Conservation (phyloP, 108 stramenopile genomes). For the Ochromonas danica region DNA sequence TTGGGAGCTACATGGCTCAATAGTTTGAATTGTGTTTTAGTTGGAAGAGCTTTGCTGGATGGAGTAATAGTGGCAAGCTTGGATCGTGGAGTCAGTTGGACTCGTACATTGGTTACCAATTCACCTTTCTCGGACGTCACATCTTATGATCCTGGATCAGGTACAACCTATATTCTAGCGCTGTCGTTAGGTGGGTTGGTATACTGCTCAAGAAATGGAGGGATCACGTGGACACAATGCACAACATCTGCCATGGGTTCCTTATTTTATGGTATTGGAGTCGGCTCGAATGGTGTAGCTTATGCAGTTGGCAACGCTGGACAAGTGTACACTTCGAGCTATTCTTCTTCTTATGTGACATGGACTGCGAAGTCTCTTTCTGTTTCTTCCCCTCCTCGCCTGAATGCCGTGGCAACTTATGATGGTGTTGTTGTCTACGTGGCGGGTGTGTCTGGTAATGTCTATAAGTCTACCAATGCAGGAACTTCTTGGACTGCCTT, state of each 20-base stretch:
- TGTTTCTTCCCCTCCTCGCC: background rate
- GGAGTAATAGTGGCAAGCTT: background rate
- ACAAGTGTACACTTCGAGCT: background rate
- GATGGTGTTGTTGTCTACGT: background rate
- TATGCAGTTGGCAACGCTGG: background rate
- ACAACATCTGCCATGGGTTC: too few relatives aligned
- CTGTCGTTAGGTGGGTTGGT: too few relatives aligned
- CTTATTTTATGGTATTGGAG: background rate
- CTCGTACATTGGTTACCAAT: background rate
- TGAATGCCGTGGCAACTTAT: background rate
- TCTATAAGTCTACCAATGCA: background rate
- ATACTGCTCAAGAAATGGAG: too few relatives aligned
- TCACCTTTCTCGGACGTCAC: background rate
- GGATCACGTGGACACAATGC: too few relatives aligned
- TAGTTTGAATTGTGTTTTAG: constrained; percentile 6
- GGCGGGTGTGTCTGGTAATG: background rate
- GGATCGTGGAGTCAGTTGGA: background rate
- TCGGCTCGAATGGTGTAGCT: background rate
- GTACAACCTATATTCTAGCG: too few relatives aligned
- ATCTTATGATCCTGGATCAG: background rate
- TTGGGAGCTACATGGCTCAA: constrained; percentile 14
- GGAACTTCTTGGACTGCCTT: background rate
- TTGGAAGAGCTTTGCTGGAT: background rate
- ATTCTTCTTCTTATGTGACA: background rate
- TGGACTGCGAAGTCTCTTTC: background rate